A percentile compares a stretch with the other conserved stretches of the same genome.
phyloP scores from a whole-genome alignment of 192 early-diverging fungal species.

The Dimargaris xerosporica region DNA sequence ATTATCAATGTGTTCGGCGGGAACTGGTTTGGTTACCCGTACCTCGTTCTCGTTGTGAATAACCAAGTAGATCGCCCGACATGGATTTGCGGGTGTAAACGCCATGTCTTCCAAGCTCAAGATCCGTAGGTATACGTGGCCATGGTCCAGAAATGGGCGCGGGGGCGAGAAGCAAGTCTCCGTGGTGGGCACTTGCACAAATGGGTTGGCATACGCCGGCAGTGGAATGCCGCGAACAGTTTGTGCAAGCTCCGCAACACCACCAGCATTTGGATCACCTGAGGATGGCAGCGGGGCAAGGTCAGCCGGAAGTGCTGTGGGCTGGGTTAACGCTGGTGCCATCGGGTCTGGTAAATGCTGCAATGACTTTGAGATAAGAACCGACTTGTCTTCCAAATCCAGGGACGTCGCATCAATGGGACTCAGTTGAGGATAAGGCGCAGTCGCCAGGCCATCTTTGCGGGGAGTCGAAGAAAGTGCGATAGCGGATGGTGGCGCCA shows the following conservation, averaged over 20 bases:
- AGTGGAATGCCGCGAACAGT: background rate
- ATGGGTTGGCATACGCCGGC: constrained; percentile 7
- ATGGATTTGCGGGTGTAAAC: constrained; percentile 7
- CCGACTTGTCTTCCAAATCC: background rate
- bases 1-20: constrained; percentile 7
- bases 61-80: constrained; percentile 1
- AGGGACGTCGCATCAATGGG: background rate
- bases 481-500: background rate
- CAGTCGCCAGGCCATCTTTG: background rate
- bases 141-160: constrained; percentile 6
- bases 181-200: constrained; percentile 5
- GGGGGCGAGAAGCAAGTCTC: constrained; percentile 10
- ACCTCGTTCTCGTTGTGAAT: constrained; percentile 11
- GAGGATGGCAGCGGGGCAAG: background rate
- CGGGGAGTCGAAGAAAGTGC: background rate
- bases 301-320: background rate
- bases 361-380: background rate
- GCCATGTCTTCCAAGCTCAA: constrained; percentile 11
- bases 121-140: constrained; percentile 6
- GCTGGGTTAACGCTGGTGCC: background rate
- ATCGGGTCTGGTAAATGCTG: background rate
- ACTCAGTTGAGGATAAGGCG: background rate
- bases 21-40: constrained; percentile 1
- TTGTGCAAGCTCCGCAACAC: background rate
- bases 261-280: background rate